These are phyloP conservation scores for Elsinoe arachidis DNA, from an alignment of 2,329 filamentous ascomycete species.

Conservation along the genomic window DNA sequence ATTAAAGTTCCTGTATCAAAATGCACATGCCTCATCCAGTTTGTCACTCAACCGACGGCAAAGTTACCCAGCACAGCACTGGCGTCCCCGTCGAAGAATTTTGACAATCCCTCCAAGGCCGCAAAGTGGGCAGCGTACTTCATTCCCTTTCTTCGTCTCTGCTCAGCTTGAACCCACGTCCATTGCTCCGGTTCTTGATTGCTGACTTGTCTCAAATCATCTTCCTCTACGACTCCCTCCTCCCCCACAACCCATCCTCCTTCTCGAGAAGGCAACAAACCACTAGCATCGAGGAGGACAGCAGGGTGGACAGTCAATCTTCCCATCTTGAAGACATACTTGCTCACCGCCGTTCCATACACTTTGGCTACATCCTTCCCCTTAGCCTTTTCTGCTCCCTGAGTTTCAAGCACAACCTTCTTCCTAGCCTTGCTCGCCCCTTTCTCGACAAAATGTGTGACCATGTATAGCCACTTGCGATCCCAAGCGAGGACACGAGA, in stretches of 20 bases:
- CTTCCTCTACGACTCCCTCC: not conserved
- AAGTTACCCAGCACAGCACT: not conserved
- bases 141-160: not conserved
- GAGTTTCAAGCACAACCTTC: constrained; percentile 11
- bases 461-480: constrained; percentile 36
- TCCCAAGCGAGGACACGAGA: constrained; percentile 35
- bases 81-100: not conserved
- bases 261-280: not conserved
- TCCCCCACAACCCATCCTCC: not conserved
- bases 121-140: not conserved
- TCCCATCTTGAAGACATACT: constrained; percentile 36
- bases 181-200: not conserved
- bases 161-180: not conserved
- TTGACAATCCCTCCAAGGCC: not conserved
- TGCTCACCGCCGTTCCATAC: constrained; percentile 33
- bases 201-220: not conserved
- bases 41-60: not conserved
- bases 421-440: constrained; percentile 25
- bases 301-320: constrained; percentile 73
- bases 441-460: constrained; percentile 34
- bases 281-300: constrained; percentile 46
- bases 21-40: too few relatives aligned
- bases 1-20: too few relatives aligned
- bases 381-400: constrained; percentile 12
- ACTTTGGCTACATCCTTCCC: constrained; percentile 23